Conservation (phyloP, 2,329 filamentous ascomycete genomes). For the Lasiodiplodia gonubiensis region DNA sequence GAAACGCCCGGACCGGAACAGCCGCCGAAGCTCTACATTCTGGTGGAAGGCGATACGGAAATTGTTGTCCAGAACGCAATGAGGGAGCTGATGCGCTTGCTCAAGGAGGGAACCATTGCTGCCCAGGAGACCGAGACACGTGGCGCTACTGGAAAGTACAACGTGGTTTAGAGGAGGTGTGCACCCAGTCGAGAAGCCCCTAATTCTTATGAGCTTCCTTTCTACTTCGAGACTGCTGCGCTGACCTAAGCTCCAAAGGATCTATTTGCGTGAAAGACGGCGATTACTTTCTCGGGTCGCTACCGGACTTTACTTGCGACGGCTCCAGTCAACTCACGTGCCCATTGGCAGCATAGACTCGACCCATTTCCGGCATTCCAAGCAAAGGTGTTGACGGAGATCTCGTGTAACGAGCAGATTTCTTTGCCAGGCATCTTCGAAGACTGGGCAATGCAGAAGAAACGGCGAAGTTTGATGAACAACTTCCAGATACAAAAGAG, state of each 20-base stretch:
- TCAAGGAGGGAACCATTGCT: conserved; percentile 89
- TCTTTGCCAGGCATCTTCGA: not conserved
- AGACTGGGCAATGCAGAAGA: not conserved
- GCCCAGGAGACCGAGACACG: conserved; percentile 85
- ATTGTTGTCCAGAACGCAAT: conserved; percentile 89
- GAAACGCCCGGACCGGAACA: conserved; percentile 76
- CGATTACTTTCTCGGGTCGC: not conserved
- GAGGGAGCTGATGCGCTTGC: conserved; percentile 82
- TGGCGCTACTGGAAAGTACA: conserved; percentile 79
- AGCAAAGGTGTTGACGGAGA: not conserved
- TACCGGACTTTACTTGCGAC: not conserved
- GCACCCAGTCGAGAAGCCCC: conserved; percentile 8
- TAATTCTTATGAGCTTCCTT: conserved; percentile 2
- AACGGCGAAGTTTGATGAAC: not conserved
- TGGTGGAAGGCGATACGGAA: conserved; percentile 97
- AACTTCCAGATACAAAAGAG: not conserved
- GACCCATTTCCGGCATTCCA: not conserved
- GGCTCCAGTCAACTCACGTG: not conserved
- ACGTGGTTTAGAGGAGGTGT: conserved; percentile 54
- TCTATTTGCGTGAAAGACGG: conserved; percentile 4
- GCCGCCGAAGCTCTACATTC: conserved; percentile 94
- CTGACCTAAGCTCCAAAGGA: conserved; percentile 25
- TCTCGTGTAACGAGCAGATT: not conserved
- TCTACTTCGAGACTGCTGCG: conserved; percentile 6
- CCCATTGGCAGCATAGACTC: not conserved